These are phyloP conservation scores for Suillus subaureus DNA, from an alignment of 768 basidiomycete genomes.

Conservation along the genomic window DNA sequence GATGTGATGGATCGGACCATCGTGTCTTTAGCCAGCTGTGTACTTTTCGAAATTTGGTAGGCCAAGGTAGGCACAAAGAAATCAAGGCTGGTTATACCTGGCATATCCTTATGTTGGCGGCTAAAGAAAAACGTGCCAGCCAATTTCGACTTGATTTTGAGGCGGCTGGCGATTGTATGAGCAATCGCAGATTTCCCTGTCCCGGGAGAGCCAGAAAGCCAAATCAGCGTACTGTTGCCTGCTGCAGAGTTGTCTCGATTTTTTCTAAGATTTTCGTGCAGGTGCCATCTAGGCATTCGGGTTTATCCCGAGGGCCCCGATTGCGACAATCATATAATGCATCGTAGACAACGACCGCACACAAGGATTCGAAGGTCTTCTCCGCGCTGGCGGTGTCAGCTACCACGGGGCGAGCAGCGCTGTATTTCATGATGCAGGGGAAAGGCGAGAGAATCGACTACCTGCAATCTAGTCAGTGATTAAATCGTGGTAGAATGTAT, in stretches of 20 bases:
- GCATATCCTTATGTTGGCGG: not conserved
- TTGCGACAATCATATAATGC: not conserved
- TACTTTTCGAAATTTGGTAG: not conserved
- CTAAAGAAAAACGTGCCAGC: slow-evolving; percentile 1
- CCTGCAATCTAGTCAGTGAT: not conserved
- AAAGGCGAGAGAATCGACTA: not conserved
- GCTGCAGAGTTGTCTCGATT: not conserved
- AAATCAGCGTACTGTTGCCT: not conserved
- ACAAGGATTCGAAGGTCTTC: not conserved
- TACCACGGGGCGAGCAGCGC: not conserved
- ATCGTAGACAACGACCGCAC: not conserved
- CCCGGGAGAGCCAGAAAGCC: slow-evolving; percentile 4
- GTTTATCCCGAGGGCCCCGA: not conserved
- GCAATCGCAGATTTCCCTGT: slow-evolving; percentile 6
- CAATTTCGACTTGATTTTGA: not conserved
- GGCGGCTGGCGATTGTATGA: not conserved
- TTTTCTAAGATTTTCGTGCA: not conserved
- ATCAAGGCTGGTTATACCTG: not conserved
- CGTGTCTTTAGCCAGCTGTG: not conserved
- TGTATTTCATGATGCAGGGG: not conserved
- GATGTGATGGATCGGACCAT: not conserved
- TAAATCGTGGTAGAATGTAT: not conserved
- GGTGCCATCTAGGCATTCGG: not conserved
- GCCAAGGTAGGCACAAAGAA: slow-evolving; percentile 3
- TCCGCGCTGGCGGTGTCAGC: not conserved